Evolutionary conservation across 2,329 filamentous ascomycete species (phyloP), one percentile per base, ranked within the genome.

Genomic region (Colletotrichum camelliae): DNA sequence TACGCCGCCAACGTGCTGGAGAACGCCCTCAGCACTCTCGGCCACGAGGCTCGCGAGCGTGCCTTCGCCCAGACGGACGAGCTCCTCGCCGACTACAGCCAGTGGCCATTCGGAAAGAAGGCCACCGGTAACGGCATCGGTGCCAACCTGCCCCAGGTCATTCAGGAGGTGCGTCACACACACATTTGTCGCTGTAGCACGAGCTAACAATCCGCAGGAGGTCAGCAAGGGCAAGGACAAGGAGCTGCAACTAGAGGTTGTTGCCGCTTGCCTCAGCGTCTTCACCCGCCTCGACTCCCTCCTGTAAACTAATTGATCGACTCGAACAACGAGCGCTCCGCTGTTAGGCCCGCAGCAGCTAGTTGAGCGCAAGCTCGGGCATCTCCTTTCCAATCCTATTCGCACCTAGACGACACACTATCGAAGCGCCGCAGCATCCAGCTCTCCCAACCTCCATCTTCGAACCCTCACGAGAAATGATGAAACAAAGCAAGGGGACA

Each of bases 1-100:
- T 98, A 99, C 85, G 97, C 97, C 61, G 97, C 97, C 77, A 99
- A 99, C 82, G 97, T 99, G 33, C 91, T 99, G 74, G 97, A 99
- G 88, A 99, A 99, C 83, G 97, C 96, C n/a, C 88, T 99, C 81
- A 95, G 95, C 72, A 97, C 95, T 16, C 91, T 99, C 78, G 95
- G 96, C 79, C 97, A 98, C 83, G 97, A 99, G 88, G 93, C 96
- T 72, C 90, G 97, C 80, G 97, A 99, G 87, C 91, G 96, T 79
- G 96, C 97, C 6, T 99, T 98, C 85, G 95, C 96, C 55, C 96
- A 98, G 88, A 98, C 98, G 21, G 97, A 99, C 84, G 97, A 98
- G 87, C 87, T 99, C 78, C 88, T 99, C 74, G 95, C 95, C 57
- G 96, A 98, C 84, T 99, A 98, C 86, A 98, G 95, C 81, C 97